Conservation (phyloP, 2,329 filamentous ascomycete species). For the Arthrobotrys entomopaga region DNA sequence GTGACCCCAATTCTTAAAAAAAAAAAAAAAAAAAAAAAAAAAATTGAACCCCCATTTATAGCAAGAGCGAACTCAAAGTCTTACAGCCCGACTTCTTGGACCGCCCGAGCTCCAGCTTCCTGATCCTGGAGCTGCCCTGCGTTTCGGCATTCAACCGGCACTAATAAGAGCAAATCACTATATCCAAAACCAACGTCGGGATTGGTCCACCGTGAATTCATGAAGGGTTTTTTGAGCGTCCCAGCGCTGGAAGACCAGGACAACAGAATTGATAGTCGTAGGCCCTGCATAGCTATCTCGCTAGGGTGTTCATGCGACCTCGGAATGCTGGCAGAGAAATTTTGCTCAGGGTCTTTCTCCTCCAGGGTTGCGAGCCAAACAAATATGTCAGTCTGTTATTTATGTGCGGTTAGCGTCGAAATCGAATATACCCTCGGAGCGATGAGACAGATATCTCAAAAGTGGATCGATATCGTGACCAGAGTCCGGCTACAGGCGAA, state of each 20-base stretch:
- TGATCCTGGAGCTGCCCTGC: slow-evolving; percentile 55
- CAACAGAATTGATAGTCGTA: slow-evolving; percentile 30
- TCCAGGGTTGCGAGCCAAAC: slow-evolving; percentile 3
- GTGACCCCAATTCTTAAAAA: slow-evolving; percentile 50
- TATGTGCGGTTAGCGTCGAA: slow-evolving; percentile 3
- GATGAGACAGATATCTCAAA: slow-evolving; percentile 27
- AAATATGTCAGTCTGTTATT: slow-evolving; percentile 21
- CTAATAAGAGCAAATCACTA: slow-evolving; percentile 40
- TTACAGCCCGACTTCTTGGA: slow-evolving; percentile 34
- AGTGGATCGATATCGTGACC: slow-evolving; percentile 28
- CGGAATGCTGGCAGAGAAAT: slow-evolving; percentile 19
- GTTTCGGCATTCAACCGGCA: slow-evolving; percentile 55
- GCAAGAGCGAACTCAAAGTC: slow-evolving; percentile 42
- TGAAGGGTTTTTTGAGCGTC: slow-evolving; percentile 15
- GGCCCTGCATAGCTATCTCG: slow-evolving; percentile 47
- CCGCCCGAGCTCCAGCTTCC: slow-evolving; percentile 53
- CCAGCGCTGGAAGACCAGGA: slow-evolving; percentile 26
- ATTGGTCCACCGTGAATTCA: slow-evolving; percentile 32
- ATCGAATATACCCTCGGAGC: background rate
- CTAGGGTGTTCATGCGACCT: slow-evolving; percentile 31
- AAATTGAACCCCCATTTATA: slow-evolving; percentile 53
- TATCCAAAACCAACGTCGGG: slow-evolving; percentile 52
- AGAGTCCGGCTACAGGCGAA: slow-evolving; percentile 39
- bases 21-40: no score
- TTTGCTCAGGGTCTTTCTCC: slow-evolving; percentile 17